These are phyloP conservation scores for Suhomyces anneliseae DNA, from an alignment of 1,139 yeast species.

Conservation along the genomic window DNA sequence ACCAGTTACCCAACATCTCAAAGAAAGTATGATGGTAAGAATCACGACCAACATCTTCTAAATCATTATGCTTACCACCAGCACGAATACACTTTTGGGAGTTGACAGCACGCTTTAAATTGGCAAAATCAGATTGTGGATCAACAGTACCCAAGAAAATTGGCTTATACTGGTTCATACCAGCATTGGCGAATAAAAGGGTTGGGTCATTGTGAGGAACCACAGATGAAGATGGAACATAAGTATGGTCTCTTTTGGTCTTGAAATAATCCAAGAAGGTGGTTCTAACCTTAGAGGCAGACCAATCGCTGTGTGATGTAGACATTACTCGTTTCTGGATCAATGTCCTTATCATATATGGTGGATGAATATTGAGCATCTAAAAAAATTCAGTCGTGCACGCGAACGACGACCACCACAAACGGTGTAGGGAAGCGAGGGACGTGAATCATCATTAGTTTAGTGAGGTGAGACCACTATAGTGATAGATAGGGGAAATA, in stretches of 20 bases:
- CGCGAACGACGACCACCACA: neutral
- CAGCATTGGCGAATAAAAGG: slow-evolving; percentile 92
- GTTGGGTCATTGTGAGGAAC: slow-evolving; percentile 98
- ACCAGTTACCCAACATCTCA: slow-evolving; percentile 99
- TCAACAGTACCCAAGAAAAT: slow-evolving; percentile 96
- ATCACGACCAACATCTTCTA: slow-evolving; percentile 97
- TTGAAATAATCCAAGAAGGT: slow-evolving; percentile 84
- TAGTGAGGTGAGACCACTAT: too few species aligned
- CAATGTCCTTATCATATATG: slow-evolving; percentile 17
- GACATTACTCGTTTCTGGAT: slow-evolving; percentile 19
- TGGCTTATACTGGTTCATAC: slow-evolving; percentile 98
- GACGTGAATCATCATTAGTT: neutral
- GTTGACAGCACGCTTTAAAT: slow-evolving; percentile 84
- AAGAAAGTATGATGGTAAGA: slow-evolving; percentile 97
- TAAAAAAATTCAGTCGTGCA: slow-evolving; percentile 8
- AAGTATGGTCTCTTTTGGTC: slow-evolving; percentile 62
- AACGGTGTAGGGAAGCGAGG: slow-evolving; percentile 1
- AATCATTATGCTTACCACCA: slow-evolving; percentile 98
- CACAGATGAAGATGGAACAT: slow-evolving; percentile 90
- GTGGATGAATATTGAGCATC: neutral
- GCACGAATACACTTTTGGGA: slow-evolving; percentile 99
- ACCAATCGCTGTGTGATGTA: slow-evolving; percentile 45
- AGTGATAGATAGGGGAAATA: too few species aligned
- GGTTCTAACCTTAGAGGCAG: slow-evolving; percentile 75
- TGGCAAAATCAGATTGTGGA: slow-evolving; percentile 84